Conservation (phyloP, 495 filamentous ascomycete genomes). For the Penicillium herquei region DNA sequence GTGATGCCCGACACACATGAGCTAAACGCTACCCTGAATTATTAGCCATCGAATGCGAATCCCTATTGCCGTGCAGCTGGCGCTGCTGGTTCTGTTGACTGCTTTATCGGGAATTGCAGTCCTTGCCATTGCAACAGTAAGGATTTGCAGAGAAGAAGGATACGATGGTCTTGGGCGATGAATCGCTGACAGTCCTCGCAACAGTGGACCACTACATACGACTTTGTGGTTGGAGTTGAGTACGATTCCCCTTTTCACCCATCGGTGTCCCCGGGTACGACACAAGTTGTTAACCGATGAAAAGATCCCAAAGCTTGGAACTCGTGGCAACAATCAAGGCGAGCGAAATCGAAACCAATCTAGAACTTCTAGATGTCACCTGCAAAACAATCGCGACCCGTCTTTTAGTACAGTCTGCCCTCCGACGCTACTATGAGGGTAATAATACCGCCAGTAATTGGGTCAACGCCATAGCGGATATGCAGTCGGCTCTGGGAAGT, state of each 20-base stretch:
- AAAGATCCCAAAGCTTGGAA: conserved; percentile 55
- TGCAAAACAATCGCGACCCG: conserved; percentile 66
- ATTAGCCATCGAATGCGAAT: conserved; percentile 62
- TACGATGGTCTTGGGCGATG: too few species aligned
- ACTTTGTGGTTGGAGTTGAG: conserved; percentile 66
- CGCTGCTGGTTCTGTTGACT: conserved; percentile 67
- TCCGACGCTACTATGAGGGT: conserved; percentile 60
- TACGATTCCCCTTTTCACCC: conserved; percentile 24
- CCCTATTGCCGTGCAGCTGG: conserved; percentile 80
- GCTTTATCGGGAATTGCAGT: conserved; percentile 66
- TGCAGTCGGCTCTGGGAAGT: conserved; percentile 59
- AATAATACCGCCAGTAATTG: conserved; percentile 56
- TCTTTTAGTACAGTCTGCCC: conserved; percentile 60
- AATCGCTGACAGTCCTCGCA: too few species aligned
- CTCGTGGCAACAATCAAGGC: conserved; percentile 85
- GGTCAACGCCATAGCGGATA: conserved; percentile 52
- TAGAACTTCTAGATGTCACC: conserved; percentile 69
- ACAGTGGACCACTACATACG: conserved; percentile 70
- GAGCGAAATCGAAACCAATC: conserved; percentile 70
- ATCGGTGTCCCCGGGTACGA: neutral
- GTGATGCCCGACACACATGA: conserved; percentile 1
- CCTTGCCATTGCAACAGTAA: conserved; percentile 62
- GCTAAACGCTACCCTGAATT: neutral
- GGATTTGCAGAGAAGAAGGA: conserved; percentile 13
- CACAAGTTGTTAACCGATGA: conserved; percentile 2